Conservation (phyloP, 2,329 filamentous ascomycete genomes). For the Trichoderma koningii region DNA sequence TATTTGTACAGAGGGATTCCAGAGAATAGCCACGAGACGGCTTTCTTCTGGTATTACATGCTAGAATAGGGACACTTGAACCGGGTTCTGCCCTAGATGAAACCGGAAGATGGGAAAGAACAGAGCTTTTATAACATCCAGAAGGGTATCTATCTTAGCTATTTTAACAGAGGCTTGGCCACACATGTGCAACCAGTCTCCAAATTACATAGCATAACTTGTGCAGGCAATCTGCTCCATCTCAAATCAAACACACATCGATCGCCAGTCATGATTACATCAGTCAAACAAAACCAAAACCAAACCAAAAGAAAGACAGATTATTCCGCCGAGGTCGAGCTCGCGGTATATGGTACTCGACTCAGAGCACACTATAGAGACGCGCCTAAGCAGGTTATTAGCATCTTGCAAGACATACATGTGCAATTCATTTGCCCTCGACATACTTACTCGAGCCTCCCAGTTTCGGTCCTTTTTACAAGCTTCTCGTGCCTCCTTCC, state of each 20-base stretch:
- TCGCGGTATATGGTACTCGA: background rate
- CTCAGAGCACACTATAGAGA: background rate
- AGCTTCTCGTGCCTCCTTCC: slow-evolving; percentile 16
- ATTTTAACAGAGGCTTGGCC: background rate
- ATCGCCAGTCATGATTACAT: slow-evolving; percentile 1
- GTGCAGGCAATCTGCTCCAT: background rate
- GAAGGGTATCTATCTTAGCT: slow-evolving; percentile 16
- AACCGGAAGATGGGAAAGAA: no score
- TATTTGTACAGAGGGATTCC: slow-evolving; percentile 28
- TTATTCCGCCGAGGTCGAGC: background rate
- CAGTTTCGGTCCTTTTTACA: slow-evolving; percentile 2
- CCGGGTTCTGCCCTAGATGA: no score
- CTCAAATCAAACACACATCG: background rate
- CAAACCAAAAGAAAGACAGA: background rate
- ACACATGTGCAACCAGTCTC: background rate
- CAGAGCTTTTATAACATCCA: slow-evolving; percentile 1
- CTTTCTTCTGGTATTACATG: slow-evolving; percentile 30
- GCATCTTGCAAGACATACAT: background rate
- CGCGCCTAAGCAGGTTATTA: background rate
- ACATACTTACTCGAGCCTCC: slow-evolving; percentile 14
- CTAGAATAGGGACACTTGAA: background rate
- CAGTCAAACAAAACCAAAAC: background rate
- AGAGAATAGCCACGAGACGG: slow-evolving; percentile 25
- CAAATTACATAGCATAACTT: slow-evolving; percentile 1
- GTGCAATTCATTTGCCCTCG: background rate